phyloP scores from a whole-genome alignment of 306 rosid genomes.

The Gastrolobium bilobum region DNA sequence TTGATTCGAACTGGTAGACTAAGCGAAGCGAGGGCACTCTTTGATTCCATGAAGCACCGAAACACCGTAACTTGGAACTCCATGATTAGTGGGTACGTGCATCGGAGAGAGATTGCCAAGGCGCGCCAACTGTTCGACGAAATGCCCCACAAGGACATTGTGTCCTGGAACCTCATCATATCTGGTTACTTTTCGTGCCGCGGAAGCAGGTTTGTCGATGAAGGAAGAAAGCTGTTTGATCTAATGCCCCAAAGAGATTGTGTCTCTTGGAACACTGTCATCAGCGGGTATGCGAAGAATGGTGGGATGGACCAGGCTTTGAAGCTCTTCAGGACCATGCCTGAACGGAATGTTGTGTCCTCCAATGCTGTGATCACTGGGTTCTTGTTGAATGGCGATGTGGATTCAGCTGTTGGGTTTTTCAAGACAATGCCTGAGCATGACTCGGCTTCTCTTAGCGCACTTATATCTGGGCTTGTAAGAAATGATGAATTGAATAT shows the following conservation, averaged over 20 bases:
- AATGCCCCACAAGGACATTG: slow-evolving; percentile 55
- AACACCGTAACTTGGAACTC: slow-evolving; percentile 55
- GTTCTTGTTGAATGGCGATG: slow-evolving; percentile 61
- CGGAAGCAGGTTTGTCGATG: slow-evolving; percentile 43
- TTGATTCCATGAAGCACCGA: slow-evolving; percentile 50
- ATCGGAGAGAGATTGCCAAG: slow-evolving; percentile 51
- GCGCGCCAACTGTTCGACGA: slow-evolving; percentile 58
- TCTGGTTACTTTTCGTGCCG: slow-evolving; percentile 56
- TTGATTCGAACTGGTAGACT: slow-evolving; percentile 55
- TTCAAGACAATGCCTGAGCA: slow-evolving; percentile 53
- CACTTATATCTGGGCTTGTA: slow-evolving; percentile 56
- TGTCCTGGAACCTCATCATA: slow-evolving; percentile 61
- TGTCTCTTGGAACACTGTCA: slow-evolving; percentile 64
- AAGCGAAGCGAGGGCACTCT: slow-evolving; percentile 54
- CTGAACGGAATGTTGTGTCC: slow-evolving; percentile 54
- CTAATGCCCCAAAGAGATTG: slow-evolving; percentile 55
- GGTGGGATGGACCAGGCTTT: slow-evolving; percentile 61
- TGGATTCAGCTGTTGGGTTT: slow-evolving; percentile 47
- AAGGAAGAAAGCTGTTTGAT: slow-evolving; percentile 57
- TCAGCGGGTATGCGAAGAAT: slow-evolving; percentile 60
- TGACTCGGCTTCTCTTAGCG: slow-evolving; percentile 55
- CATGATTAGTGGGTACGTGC: slow-evolving; percentile 56
- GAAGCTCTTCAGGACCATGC: slow-evolving; percentile 53
- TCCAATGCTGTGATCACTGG: slow-evolving; percentile 61
- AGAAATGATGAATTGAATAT: slow-evolving; percentile 52